Conservation (phyloP, 306 rosid genomes). For the Casuarina cunninghamiana region DNA sequence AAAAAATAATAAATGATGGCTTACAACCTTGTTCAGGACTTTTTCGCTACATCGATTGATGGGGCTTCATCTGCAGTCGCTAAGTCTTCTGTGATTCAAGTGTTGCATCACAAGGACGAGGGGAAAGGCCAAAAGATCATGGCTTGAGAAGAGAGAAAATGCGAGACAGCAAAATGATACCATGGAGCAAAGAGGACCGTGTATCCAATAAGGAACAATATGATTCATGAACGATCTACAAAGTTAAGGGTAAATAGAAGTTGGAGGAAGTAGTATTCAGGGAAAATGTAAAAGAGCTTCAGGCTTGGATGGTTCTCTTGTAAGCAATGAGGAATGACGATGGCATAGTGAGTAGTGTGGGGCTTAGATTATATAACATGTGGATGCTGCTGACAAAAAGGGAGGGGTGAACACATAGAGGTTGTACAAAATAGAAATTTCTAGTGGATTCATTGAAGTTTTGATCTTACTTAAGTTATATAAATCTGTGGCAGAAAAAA, state of each 20-base stretch:
- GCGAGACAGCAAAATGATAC: not conserved
- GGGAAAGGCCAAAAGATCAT: not conserved
- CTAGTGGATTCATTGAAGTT: not conserved
- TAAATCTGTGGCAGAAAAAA: not conserved
- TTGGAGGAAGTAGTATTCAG: not conserved
- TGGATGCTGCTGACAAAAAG: not conserved
- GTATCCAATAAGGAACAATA: not conserved
- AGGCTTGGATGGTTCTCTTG: not conserved
- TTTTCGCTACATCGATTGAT: not conserved
- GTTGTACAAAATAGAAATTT: not conserved
- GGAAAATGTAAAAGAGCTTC: not conserved
- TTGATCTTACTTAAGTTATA: not conserved
- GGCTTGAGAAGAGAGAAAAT: not conserved
- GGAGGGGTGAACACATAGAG: not conserved
- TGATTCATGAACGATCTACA: not conserved
- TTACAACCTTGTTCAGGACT: not conserved
- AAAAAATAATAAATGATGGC: not conserved
- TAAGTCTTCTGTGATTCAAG: not conserved
- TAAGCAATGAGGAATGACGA: not conserved
- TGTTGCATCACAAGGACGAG: not conserved
- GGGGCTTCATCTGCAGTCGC: not conserved
- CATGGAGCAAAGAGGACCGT: not conserved
- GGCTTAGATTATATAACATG: not conserved
- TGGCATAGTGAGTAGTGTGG: not conserved
- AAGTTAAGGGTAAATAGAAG: not conserved